These are phyloP conservation scores for Colletotrichum spinosum DNA, from an alignment of 2,329 filamentous ascomycete genomes.

Conservation along the genomic window DNA sequence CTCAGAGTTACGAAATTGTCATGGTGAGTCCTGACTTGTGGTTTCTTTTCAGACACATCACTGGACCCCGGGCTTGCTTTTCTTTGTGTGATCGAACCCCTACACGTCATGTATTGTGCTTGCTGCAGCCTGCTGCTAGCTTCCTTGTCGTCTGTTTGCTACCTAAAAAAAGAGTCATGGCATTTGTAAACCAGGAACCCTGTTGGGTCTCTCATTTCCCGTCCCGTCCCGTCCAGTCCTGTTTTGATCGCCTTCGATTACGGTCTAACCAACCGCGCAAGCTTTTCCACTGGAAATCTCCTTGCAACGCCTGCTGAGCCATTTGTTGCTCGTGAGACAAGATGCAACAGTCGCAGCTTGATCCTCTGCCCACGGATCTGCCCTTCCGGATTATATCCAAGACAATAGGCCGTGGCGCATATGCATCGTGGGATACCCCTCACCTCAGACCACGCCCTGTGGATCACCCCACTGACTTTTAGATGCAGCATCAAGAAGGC, in stretches of 20 bases:
- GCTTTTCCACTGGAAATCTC: slow-evolving; percentile 19
- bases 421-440: slow-evolving; percentile 80
- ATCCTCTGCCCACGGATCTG: slow-evolving; percentile 84
- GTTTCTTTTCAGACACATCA: slow-evolving; percentile 10
- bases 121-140: slow-evolving; percentile 6
- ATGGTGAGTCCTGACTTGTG: slow-evolving; percentile 9
- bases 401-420: slow-evolving; percentile 95
- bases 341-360: slow-evolving; percentile 85
- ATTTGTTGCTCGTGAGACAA: slow-evolving; percentile 31
- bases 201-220: slow-evolving; percentile 30
- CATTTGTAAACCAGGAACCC: slow-evolving; percentile 29
- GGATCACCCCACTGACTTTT: slow-evolving; percentile 27
- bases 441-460: slow-evolving; percentile 4
- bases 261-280: slow-evolving; percentile 20
- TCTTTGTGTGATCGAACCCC: slow-evolving; percentile 6
- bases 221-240: neutral
- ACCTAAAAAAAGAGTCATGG: slow-evolving; percentile 7
- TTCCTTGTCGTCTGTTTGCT: slow-evolving; percentile 11
- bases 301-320: slow-evolving; percentile 10
- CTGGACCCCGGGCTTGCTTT: slow-evolving; percentile 22
- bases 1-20: slow-evolving; percentile 10
- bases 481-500: slow-evolving; percentile 88
- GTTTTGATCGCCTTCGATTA: slow-evolving; percentile 14
- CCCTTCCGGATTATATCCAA: slow-evolving; percentile 96
- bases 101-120: slow-evolving; percentile 13